Conservation (phyloP, 768 basidiomycete genomes). For the Leccinum longicurvipes region DNA sequence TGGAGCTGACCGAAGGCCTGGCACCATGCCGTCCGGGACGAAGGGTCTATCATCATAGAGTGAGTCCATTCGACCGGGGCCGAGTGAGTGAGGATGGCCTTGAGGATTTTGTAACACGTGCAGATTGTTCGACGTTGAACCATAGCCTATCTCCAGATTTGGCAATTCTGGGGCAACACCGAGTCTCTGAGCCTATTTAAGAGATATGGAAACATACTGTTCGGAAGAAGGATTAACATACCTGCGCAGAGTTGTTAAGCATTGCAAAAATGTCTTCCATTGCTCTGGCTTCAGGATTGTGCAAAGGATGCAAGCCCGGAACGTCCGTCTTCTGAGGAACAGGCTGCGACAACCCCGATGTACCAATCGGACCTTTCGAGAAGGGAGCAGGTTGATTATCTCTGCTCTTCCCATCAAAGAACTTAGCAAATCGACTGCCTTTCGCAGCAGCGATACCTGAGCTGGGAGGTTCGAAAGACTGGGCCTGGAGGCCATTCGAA, state of each 20-base stretch:
- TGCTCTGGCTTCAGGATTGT: slow-evolving; percentile 50
- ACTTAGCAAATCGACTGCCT: slow-evolving; percentile 84
- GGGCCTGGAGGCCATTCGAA: slow-evolving; percentile 13
- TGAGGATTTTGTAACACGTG: slow-evolving; percentile 43
- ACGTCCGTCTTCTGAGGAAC: slow-evolving; percentile 46
- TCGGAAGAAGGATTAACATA: slow-evolving; percentile 24
- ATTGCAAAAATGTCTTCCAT: slow-evolving; percentile 83
- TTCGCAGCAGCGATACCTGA: slow-evolving; percentile 53
- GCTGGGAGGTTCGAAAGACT: slow-evolving; percentile 30
- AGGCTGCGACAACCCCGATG: slow-evolving; percentile 46
- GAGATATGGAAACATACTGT: slow-evolving; percentile 7
- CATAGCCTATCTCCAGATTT: slow-evolving; percentile 25
- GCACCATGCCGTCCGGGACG: slow-evolving; percentile 82
- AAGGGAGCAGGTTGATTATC: slow-evolving; percentile 35
- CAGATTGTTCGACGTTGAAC: slow-evolving; percentile 24
- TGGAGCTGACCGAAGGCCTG: slow-evolving; percentile 68
- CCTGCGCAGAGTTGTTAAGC: slow-evolving; percentile 75
- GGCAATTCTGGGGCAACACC: slow-evolving; percentile 22
- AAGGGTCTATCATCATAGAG: slow-evolving; percentile 78
- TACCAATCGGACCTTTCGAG: slow-evolving; percentile 38
- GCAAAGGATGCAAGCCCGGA: slow-evolving; percentile 33
- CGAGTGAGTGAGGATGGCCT: slow-evolving; percentile 37
- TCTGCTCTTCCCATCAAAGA: slow-evolving; percentile 72
- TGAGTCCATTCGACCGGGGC: slow-evolving; percentile 54
- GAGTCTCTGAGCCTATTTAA: slow-evolving; percentile 28